A percentile compares a stretch with the other conserved stretches of the same genome.
These are phyloP conservation scores for Podaxis pistillaris DNA, from an alignment of 768 basidiomycete species.

Conservation along the genomic window DNA sequence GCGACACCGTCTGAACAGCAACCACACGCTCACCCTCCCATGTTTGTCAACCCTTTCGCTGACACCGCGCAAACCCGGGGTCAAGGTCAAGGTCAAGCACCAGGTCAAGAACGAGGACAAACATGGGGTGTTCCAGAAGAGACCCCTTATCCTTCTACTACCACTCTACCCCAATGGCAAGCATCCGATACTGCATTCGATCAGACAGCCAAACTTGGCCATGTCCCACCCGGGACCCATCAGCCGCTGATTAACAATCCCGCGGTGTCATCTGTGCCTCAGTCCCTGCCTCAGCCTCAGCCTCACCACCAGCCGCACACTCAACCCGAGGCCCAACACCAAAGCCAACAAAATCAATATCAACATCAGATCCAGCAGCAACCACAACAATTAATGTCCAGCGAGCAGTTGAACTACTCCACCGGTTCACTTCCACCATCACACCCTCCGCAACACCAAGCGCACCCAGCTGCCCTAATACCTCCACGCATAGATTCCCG, in stretches of 20 bases:
- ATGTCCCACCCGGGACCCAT: constrained; percentile 2
- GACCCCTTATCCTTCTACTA: constrained; percentile 1
- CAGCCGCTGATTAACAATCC: constrained; percentile 9
- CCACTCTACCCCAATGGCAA: constrained; percentile 4
- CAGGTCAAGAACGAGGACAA: constrained; percentile 1
- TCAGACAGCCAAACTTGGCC: constrained; percentile 1
- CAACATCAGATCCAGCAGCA: constrained; percentile 12
- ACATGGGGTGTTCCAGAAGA: background rate
- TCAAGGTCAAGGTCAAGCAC: background rate
- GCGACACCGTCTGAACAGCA: constrained; percentile 5
- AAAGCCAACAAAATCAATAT: constrained; percentile 6
- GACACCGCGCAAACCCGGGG: background rate
- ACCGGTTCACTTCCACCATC: background rate
- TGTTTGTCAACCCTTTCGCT: background rate
- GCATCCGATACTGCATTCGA: background rate
- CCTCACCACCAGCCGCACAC: background rate
- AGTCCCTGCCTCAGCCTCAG: background rate
- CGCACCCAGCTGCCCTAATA: background rate
- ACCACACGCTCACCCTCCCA: background rate
- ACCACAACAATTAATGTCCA: background rate
- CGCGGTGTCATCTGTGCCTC: background rate
- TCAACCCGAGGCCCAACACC: background rate
- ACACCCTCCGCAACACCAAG: background rate
- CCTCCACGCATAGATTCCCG: constrained; percentile 10
- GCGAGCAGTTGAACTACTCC: background rate